A percentile compares a stretch with the other conserved stretches of the same genome.
Conservation (phyloP, 139 green algal genomes). For the Chlorella sp. region DNA sequence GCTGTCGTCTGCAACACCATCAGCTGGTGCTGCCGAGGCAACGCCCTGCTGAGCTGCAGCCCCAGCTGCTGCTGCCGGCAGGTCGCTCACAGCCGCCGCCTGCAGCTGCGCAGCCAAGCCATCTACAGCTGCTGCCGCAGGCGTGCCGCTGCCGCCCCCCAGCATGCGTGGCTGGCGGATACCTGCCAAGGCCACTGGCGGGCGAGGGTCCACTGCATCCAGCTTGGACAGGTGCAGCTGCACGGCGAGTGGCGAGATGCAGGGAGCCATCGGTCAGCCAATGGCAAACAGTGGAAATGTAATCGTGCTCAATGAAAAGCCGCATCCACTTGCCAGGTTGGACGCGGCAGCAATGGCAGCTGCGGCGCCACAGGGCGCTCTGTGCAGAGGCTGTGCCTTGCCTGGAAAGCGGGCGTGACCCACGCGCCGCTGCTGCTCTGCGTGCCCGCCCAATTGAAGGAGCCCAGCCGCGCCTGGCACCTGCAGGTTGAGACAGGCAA, state of each 20-base stretch:
- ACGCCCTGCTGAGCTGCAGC: background rate
- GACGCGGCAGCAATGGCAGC: too few species aligned
- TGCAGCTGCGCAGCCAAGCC: background rate
- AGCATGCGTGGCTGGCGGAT: conserved; percentile 35
- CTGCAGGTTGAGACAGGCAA: conserved; percentile 5
- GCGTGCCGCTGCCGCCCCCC: background rate
- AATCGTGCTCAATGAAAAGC: too few species aligned
- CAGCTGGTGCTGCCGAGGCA: background rate
- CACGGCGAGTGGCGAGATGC: conserved; percentile 78
- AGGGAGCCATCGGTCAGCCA: background rate
- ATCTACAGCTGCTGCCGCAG: background rate
- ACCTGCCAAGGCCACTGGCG: background rate
- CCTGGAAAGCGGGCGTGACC: conserved; percentile 82
- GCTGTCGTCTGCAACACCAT: background rate
- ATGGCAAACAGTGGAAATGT: too few species aligned
- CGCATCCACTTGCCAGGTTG: too few species aligned
- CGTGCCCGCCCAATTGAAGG: conserved; percentile 86
- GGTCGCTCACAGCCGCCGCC: background rate
- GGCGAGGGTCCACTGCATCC: conserved; percentile 36
- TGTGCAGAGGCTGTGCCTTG: conserved; percentile 22
- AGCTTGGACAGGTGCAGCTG: conserved; percentile 71
- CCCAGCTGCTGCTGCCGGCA: background rate
- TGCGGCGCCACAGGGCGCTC: too few species aligned
- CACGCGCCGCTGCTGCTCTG: conserved; percentile 56
- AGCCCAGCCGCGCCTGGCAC: conserved; percentile 73